Base-by-base conservation (phyloP, 176 grass and related monocot genomes). In the Oryza glumipatula region DNA sequence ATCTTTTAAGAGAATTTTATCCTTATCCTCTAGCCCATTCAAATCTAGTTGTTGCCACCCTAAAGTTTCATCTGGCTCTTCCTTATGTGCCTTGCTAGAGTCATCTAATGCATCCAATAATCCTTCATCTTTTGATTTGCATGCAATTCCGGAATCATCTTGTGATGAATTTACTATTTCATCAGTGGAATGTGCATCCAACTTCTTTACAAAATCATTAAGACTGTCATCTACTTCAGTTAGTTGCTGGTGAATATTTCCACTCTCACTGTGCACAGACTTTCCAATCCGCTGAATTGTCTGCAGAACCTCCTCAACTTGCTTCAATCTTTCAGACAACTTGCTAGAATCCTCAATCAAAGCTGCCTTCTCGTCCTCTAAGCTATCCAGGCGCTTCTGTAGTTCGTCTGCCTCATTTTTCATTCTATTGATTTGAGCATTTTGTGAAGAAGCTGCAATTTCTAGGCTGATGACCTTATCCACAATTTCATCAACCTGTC, bases 381-480 rank as follows among this genome's bases (percentile, higher is more conserved):
- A 72, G 48, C 21, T 65, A 56, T 52, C 67, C 22, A 94, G 14
- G 46, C 72, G 74, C 52, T 86, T 81, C 16, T 94, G 87, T 48
- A 94, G 82, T 77, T 87, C 70, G 46, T 89, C 89, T 44, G 86
- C 76, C 85, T 94, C 89, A 17, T 39, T 77, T 76, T 76, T 94
- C 87, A 94, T 80, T 88, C 78, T 90, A 80, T 83, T 75, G 21
- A 89, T 88, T 70, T 94, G 92, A 76, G 82, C 81, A 83, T 67
- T 89, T 58, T 92, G 87, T 51, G 92, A 92, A 73, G 89, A 76
- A 80, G 76, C 63, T 36, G 81, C 78, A 52, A 88, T 85, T 67
- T 94, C 89, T 72, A 94, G 90, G 82, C 72, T 88, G 38, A 94
- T 23, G 23, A 89, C 87, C 82, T 92, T 89, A 73, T 88, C 92